Base-by-base conservation (phyloP, 2,329 filamentous ascomycete species). In the Calonectria multiphialidica region DNA sequence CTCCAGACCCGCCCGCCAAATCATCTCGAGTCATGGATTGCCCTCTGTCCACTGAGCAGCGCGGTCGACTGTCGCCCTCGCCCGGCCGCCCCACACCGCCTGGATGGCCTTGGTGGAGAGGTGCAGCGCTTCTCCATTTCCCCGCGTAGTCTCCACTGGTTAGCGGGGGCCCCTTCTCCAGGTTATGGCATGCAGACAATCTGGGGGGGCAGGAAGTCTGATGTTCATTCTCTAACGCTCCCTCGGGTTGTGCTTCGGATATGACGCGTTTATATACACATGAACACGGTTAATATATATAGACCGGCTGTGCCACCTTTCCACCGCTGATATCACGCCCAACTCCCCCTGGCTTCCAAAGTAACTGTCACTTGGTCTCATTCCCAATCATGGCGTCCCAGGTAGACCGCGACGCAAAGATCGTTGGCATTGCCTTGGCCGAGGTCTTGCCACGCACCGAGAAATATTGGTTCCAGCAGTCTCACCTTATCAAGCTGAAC, bases 401-500 rank as follows among this genome's bases (percentile, higher is more conserved):
- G 45, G 66, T 75, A 23, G 66, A 72, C 15, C 63, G 64, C 37
- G 74, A 76, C 59, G 74, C 73, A 47, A 72, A 80, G 57, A 79
- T 82, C 50, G 80, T 81, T 25, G 81, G 81, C 49, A 74, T 66
- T 25, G 76, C 77, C 47, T 70, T 82, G 53, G 79, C 79, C 2
- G 73, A 77, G 73, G 80, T 81, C 18, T 78, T 88, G 23, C 87
- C 87, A 10, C 75, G 82, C 42, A 82, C 83, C 30, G 78, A 82
- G 44, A 83, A 81, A 44, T 82, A 81, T 55, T 88, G 87, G 87
- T 87, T 84, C 61, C 82, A 83, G 40, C 78, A 82, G 33, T 80
- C 84, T 2, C 86, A 88, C 75, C 80, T 88, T 0, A 76, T 87
- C 13, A 75, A 81, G 21, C 79, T 88, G 18, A 88, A 88, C 67